Evolutionary conservation across 495 filamentous ascomycete species (phyloP).

Genomic region (Neurospora pannonica): DNA sequence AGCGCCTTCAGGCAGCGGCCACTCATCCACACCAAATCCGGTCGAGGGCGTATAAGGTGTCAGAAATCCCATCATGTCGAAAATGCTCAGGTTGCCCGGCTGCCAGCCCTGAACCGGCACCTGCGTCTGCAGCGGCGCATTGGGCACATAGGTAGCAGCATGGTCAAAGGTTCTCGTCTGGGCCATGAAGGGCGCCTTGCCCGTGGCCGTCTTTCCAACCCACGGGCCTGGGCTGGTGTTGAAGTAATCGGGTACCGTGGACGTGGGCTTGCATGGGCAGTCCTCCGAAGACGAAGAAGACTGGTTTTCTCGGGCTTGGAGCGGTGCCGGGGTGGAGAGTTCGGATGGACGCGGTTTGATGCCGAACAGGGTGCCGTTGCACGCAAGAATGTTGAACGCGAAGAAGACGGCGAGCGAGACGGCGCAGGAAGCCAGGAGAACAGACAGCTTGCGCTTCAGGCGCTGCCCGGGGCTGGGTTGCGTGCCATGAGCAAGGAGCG

Average conservation of each 20-base stretch:
- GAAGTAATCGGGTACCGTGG: constrained; percentile 44
- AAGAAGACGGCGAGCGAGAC: constrained; percentile 10
- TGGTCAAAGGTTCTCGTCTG: constrained; percentile 45
- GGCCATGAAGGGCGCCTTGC: constrained; percentile 45
- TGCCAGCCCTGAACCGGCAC: constrained; percentile 43
- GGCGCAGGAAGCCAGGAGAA: constrained; percentile 2
- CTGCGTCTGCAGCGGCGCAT: constrained; percentile 47
- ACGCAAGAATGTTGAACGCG: constrained; percentile 5
- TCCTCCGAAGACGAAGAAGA: background rate
- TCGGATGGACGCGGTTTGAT: background rate
- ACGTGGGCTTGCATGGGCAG: constrained; percentile 9
- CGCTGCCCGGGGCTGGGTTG: background rate
- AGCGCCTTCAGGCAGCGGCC: constrained; percentile 42
- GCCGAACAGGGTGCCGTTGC: constrained; percentile 5
- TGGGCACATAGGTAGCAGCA: constrained; percentile 41
- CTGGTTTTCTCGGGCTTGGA: background rate
- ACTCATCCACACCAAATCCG: constrained; percentile 49
- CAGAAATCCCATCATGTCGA: constrained; percentile 42
- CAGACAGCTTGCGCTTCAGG: background rate
- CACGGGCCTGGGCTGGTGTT: constrained; percentile 37
- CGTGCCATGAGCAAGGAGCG: background rate
- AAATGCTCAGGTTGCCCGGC: constrained; percentile 40
- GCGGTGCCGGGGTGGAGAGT: background rate
- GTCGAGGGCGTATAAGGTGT: constrained; percentile 33
- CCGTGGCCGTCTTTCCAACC: constrained; percentile 49